A percentile compares a stretch with the other conserved stretches of the same genome.
Evolutionary conservation across 106 monocot genomes (phyloP).

Genomic region (Allium cepa): DNA sequence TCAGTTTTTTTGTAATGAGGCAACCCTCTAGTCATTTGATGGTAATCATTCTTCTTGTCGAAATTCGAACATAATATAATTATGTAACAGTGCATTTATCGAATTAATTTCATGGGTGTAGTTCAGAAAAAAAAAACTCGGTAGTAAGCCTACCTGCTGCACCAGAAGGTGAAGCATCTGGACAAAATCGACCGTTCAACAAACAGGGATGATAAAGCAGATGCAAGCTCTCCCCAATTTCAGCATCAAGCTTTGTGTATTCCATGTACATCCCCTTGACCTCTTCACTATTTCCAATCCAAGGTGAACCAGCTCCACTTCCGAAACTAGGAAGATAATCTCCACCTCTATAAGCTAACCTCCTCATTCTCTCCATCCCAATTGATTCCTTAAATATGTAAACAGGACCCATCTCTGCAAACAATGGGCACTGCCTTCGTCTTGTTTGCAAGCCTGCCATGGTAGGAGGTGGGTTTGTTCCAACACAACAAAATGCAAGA

Average conservation of each 20-base stretch:
- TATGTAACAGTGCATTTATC: no score
- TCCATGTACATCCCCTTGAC: slow-evolving; percentile 58
- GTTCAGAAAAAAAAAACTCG: no score
- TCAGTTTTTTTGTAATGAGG: no score
- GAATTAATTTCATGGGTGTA: no score
- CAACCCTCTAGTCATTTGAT: no score
- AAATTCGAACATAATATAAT: no score
- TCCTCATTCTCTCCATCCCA: slow-evolving; percentile 70
- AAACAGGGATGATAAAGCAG: slow-evolving; percentile 89
- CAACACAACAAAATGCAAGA: slow-evolving; percentile 93
- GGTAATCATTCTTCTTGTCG: no score
- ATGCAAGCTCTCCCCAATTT: slow-evolving; percentile 69
- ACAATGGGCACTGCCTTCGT: slow-evolving; percentile 84
- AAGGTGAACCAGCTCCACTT: slow-evolving; percentile 56
- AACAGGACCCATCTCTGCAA: slow-evolving; percentile 98
- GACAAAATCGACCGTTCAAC: slow-evolving; percentile 79
- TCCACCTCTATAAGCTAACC: slow-evolving; percentile 72
- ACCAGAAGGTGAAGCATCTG: slow-evolving; percentile 95
- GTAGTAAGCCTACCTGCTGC: slow-evolving; percentile 58
- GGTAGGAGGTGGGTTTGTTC: slow-evolving; percentile 96
- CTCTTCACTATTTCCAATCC: slow-evolving; percentile 42
- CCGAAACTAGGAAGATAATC: slow-evolving; percentile 86
- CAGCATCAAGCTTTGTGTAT: slow-evolving; percentile 47
- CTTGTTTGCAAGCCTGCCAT: slow-evolving; percentile 92
- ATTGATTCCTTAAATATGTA: slow-evolving; percentile 96